Evolutionary conservation across 2,329 filamentous ascomycete species (phyloP), one percentile per base, ranked within the genome.

Genomic region (Neoarthrinium moseri): DNA sequence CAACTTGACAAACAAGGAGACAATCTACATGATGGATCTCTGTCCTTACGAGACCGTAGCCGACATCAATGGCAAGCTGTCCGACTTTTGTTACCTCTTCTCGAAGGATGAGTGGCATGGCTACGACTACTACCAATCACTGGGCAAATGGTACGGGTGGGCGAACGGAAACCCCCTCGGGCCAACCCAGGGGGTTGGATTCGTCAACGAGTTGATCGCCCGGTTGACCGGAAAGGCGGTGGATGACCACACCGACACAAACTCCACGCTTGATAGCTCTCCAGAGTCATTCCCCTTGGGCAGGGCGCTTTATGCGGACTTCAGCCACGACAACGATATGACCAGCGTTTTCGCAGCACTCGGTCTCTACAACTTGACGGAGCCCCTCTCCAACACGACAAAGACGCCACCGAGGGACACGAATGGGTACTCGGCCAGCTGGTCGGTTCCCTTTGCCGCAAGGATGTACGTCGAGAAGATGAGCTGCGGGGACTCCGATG

Each of bases 241-340:
- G 1, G 56, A 74, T 0, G 90, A 95, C 62, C 67, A 80, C 47
- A 95, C 90, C 0, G 83, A 75, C 45, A 89, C 85, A 5, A 96
- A 96, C 65, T 72, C 70, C 27, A 95, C 91, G 0, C 75, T 96
- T 0, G 88, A 95, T 62, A 69, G 70, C 5, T 73, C 82, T 47
- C 68, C 77, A 1, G 61, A 66, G 6, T 91, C 87, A 0, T 96
- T 96, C 58, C 91, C 91, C 0, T 70, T 95, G 0, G 75, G 78
- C 50, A 67, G 71, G 34, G 69, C 69, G 10, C 68, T 96, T 2
- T 96, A 95, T 59, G 91, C 89, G 0, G 91, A 96, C 66, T 96
- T 96, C 61, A 89, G 84, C 51, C 91, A 96, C 66, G 91, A 96
- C 67, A 96, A 95, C 64, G 84, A 87, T 60, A 90, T 96, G 83